A percentile compares a stretch with the other conserved stretches of the same genome.
These are phyloP conservation scores for Carnegiea gigantea DNA, from an alignment of 179 eudicot species.

Conservation along the genomic window DNA sequence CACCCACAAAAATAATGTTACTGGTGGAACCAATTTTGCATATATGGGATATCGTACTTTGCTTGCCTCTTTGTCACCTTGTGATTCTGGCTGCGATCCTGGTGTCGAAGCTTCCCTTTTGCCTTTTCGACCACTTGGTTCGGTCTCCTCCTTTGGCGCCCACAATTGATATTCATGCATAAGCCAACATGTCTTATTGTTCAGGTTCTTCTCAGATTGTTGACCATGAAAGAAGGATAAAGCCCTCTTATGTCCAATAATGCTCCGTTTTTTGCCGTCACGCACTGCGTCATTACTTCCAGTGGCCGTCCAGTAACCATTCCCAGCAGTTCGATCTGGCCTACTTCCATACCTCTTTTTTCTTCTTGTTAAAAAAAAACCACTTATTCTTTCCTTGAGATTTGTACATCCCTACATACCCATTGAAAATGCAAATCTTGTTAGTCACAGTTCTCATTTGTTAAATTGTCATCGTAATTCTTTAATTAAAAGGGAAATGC, in stretches of 20 bases:
- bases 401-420: neutral
- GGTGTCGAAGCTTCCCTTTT: too few species aligned
- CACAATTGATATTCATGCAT: neutral
- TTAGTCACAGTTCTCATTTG: too few species aligned
- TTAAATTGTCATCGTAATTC: too few species aligned
- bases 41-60: too few species aligned
- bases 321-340: neutral
- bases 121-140: neutral
- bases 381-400: neutral
- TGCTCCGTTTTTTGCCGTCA: neutral
- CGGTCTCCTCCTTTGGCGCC: neutral
- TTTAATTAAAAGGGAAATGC: too few species aligned
- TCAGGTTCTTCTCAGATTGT: neutral
- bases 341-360: neutral
- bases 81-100: too few species aligned
- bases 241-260: neutral
- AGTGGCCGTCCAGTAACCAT: neutral
- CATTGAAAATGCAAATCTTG: too few species aligned
- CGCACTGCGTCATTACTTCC: neutral
- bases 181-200: neutral
- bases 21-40: too few species aligned
- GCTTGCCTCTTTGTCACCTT: neutral
- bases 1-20: too few species aligned
- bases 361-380: neutral
- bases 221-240: neutral